Evolutionary conservation across 2,329 filamentous ascomycete species (phyloP).

Genomic region (Passalora sequoiae): DNA sequence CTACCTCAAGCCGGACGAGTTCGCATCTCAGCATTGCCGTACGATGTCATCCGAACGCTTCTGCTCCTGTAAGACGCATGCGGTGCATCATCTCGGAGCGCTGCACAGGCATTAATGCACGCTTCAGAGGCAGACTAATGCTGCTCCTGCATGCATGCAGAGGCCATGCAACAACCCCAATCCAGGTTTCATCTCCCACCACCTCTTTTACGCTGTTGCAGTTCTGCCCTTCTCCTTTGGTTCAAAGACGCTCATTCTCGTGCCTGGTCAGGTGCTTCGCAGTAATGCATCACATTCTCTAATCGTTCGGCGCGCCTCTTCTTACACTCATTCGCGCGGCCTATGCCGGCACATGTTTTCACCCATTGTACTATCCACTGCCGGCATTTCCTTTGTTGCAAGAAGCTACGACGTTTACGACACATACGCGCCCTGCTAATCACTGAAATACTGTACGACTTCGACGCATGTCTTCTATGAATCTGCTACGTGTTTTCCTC

Average conservation of each 20-base stretch:
- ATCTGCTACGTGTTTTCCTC: slow-evolving; percentile 23
- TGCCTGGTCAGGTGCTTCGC: slow-evolving; percentile 22
- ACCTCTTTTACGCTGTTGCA: slow-evolving; percentile 20
- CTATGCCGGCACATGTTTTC: slow-evolving; percentile 14
- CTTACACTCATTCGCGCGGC: slow-evolving; percentile 30
- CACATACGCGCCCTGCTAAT: slow-evolving; percentile 26
- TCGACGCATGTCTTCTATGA: slow-evolving; percentile 30
- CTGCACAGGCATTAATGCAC: slow-evolving; percentile 16
- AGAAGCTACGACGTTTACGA: slow-evolving; percentile 23
- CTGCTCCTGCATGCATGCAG: slow-evolving; percentile 18
- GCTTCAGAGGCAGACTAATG: slow-evolving; percentile 7
- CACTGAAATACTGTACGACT: slow-evolving; percentile 25
- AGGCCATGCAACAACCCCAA: slow-evolving; percentile 16
- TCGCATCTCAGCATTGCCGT: slow-evolving; percentile 4
- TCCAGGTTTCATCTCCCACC: slow-evolving; percentile 24
- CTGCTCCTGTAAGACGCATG: slow-evolving; percentile 10
- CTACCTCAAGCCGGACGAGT: background rate
- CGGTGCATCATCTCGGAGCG: slow-evolving; percentile 13
- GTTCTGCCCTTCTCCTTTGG: slow-evolving; percentile 14
- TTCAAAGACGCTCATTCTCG: slow-evolving; percentile 18
- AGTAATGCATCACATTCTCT: slow-evolving; percentile 26
- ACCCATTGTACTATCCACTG: slow-evolving; percentile 19
- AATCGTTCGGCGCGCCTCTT: slow-evolving; percentile 26
- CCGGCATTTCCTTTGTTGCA: slow-evolving; percentile 26
- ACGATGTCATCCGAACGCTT: slow-evolving; percentile 2